Evolutionary conservation across 108 stramenopile genomes (phyloP), one percentile per base, ranked within the genome.

Genomic region (Nannochloropsis salina): DNA sequence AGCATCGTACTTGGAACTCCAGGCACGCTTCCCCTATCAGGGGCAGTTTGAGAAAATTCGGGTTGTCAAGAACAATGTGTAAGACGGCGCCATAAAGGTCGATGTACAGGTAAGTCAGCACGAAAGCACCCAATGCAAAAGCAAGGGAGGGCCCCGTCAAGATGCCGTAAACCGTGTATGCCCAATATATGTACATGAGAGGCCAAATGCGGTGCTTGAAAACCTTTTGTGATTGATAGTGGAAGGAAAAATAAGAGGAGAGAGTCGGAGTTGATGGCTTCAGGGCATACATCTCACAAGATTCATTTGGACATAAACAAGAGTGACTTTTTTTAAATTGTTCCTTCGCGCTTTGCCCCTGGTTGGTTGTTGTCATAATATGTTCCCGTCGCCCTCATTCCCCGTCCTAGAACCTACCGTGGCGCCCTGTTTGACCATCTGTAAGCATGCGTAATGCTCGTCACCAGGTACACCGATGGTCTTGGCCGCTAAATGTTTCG

Each of bases 181-280:
- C 61, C 61, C 61, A 74, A n/a, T 74, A 74, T n/a, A 74, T 4
- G 61, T 74, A 74, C 61, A 74, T 15, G n/a, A 74, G 61, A n/a
- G 61, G 61, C 61, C 61, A 74, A n/a, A 74, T n/a, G 61, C 61
- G 61, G 61, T 74, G 61, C 6, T 74, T 74, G 61, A 74, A 74
- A 6, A 74, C 61, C 61, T 74, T 15, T 31, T 31, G 31, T 31
- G 3, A 74, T 74, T 3, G 8, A n/a, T n/a, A 8, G 61, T 51
- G 47, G 15, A 51, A 51, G 15, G 47, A 1, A 51, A 0, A 51
- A 51, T 51, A 51, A 12, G 47, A 51, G 47, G 31, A 31, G 31
- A 31, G 31, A 31, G 31, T 31, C 31, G 31, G 31, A 31, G 31
- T 31, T 31, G 31, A 31, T 31, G 31, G 0, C 31, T 31, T 31